A percentile compares a stretch with the other conserved stretches of the same genome.
Conservation (phyloP, 1,139 yeast genomes). For the Taphrina confusa region DNA sequence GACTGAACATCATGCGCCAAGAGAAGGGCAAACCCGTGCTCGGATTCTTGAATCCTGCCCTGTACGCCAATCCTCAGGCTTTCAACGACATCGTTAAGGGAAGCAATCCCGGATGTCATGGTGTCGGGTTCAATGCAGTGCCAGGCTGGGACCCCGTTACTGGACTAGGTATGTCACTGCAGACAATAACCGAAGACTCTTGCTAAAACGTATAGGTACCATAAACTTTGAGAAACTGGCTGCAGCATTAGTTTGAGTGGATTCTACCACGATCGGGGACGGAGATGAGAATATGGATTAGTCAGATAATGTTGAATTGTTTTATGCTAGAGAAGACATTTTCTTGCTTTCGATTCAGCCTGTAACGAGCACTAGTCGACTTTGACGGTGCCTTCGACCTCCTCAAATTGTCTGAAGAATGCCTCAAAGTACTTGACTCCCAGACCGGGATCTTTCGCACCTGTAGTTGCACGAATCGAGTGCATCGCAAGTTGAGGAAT, state of each 20-base stretch:
- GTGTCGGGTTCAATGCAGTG: conserved; percentile 17
- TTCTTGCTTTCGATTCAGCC: too few species aligned
- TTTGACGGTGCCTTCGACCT: conserved; percentile 37
- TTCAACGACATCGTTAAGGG: conserved; percentile 22
- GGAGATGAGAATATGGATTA: too few species aligned
- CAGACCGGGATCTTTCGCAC: conserved; percentile 71
- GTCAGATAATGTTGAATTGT: too few species aligned
- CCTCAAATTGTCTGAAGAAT: conserved; percentile 59
- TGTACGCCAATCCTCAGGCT: conserved; percentile 8
- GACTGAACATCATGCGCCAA: conserved; percentile 8
- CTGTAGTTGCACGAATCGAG: conserved; percentile 90
- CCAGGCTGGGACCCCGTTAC: conserved; percentile 30
- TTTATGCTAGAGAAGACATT: background rate
- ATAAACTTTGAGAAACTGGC: background rate
- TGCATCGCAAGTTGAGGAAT: conserved; percentile 95
- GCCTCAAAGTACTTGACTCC: conserved; percentile 67
- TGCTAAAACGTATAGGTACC: background rate
- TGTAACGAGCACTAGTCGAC: conserved; percentile 22
- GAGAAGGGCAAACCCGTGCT: conserved; percentile 12
- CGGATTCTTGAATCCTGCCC: conserved; percentile 22
- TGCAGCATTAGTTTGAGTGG: conserved; percentile 1
- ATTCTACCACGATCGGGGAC: too few species aligned
- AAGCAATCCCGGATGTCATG: conserved; percentile 20
- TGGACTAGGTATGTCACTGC: conserved; percentile 14
- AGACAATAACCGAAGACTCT: background rate